Evolutionary conservation across 2,329 filamentous ascomycete species (phyloP).

Genomic region (Aspergillus sp.): DNA sequence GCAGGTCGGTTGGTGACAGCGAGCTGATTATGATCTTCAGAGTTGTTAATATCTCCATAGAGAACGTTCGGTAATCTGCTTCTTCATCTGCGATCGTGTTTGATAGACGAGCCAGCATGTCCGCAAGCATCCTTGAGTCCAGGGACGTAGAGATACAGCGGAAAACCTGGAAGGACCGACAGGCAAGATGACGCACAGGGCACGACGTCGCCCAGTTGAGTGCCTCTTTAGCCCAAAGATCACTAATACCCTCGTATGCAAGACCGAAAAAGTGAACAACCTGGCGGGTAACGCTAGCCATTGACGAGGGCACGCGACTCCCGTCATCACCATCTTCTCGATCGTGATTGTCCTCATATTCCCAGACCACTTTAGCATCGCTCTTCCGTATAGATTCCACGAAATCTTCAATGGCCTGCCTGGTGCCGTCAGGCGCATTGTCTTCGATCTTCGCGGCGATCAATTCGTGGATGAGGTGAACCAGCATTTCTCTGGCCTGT

Average conservation of each 20-base stretch:
- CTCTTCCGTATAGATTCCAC: slow-evolving; percentile 84
- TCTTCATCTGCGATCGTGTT: slow-evolving; percentile 97
- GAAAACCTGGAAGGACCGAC: slow-evolving; percentile 96
- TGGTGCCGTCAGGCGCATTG: slow-evolving; percentile 63
- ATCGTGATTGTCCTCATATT: slow-evolving; percentile 87
- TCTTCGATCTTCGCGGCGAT: slow-evolving; percentile 79
- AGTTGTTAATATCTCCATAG: slow-evolving; percentile 95
- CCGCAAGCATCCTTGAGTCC: slow-evolving; percentile 90
- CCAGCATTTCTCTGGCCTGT: slow-evolving; percentile 94
- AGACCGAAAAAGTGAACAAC: slow-evolving; percentile 83
- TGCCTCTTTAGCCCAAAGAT: slow-evolving; percentile 86
- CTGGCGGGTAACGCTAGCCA: slow-evolving; percentile 78
- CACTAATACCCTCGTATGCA: slow-evolving; percentile 80
- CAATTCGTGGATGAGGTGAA: slow-evolving; percentile 93
- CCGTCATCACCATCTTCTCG: slow-evolving; percentile 68
- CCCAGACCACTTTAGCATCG: slow-evolving; percentile 83
- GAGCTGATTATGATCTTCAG: slow-evolving; percentile 87
- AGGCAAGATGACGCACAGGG: slow-evolving; percentile 89
- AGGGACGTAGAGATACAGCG: slow-evolving; percentile 86
- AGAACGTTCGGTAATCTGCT: slow-evolving; percentile 90
- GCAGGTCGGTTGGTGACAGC: slow-evolving; percentile 71
- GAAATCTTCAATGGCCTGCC: slow-evolving; percentile 77
- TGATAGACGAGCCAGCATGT: slow-evolving; percentile 91
- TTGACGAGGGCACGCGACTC: slow-evolving; percentile 79
- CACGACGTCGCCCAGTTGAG: slow-evolving; percentile 96